A percentile compares a stretch with the other conserved stretches of the same genome.
phyloP scores from a whole-genome alignment of 371 early-diverging fungal species.

The Umbelopsis sp. region DNA sequence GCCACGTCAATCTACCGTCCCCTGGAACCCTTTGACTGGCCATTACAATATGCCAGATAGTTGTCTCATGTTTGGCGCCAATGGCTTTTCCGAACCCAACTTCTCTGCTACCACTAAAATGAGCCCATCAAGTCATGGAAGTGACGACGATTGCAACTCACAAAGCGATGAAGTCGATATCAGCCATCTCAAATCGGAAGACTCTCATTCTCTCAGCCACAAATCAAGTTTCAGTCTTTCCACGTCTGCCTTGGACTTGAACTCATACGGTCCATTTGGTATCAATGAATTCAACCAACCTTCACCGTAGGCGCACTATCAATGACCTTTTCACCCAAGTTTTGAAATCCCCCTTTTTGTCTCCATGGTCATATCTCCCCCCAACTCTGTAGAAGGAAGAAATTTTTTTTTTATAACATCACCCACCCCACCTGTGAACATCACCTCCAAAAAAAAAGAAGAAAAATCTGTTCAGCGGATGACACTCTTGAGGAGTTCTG shows the following conservation, averaged over 20 bases:
- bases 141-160: constrained; percentile 10
- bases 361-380: too few relatives aligned
- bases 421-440: neutral
- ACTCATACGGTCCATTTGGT: constrained; percentile 1
- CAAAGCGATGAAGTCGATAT: constrained; percentile 8
- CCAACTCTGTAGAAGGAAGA: neutral
- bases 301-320: neutral
- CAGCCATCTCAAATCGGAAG: constrained; percentile 6
- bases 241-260: neutral
- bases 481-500: constrained; percentile 1
- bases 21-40: neutral
- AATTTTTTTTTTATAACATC: neutral
- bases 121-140: constrained; percentile 7
- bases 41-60: constrained; percentile 6
- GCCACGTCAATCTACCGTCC: neutral
- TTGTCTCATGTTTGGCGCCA: neutral
- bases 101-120: neutral
- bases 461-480: neutral
- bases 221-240: constrained; percentile 15
- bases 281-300: constrained; percentile 7
- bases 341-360: too few relatives aligned
- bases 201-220: neutral
- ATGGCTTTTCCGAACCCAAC: neutral
- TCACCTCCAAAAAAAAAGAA: neutral
- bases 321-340: neutral